These are phyloP conservation scores for Candolleomyces aberdarensis DNA, from an alignment of 768 basidiomycete species.

Conservation along the genomic window DNA sequence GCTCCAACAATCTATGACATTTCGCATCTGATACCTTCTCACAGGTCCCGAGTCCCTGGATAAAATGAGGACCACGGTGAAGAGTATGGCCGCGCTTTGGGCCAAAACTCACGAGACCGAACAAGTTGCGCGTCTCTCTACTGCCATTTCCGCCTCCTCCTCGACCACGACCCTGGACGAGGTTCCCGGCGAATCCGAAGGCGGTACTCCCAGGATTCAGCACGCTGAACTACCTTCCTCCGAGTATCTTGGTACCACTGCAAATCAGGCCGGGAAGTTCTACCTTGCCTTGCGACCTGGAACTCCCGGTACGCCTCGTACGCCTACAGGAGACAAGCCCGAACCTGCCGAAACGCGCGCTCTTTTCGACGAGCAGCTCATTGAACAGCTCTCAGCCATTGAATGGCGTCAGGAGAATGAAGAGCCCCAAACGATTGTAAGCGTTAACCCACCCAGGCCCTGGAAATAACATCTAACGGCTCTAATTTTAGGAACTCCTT, in stretches of 20 bases:
- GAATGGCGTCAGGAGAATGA: neutral
- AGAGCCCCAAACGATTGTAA: neutral
- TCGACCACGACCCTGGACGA: neutral
- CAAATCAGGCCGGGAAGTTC: neutral
- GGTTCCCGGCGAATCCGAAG: neutral
- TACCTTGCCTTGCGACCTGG: neutral
- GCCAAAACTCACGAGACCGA: neutral
- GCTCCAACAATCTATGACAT: neutral
- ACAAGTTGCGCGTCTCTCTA: neutral
- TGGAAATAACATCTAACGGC: neutral
- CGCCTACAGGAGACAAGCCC: neutral
- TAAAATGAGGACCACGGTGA: neutral
- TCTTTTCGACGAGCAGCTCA: neutral
- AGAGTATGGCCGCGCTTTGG: neutral
- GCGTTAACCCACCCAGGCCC: too few relatives aligned
- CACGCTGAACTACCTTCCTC: neutral
- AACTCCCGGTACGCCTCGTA: neutral
- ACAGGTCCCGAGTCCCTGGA: neutral
- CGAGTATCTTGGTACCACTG: neutral
- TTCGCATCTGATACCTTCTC: neutral
- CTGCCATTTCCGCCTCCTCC: neutral
- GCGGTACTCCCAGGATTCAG: neutral
- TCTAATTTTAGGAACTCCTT: slow-evolving; percentile 9
- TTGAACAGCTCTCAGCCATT: neutral
- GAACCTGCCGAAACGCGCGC: neutral